These are phyloP conservation scores for Botrytis byssoidea DNA, from an alignment of 2,329 filamentous ascomycete genomes.

Conservation along the genomic window DNA sequence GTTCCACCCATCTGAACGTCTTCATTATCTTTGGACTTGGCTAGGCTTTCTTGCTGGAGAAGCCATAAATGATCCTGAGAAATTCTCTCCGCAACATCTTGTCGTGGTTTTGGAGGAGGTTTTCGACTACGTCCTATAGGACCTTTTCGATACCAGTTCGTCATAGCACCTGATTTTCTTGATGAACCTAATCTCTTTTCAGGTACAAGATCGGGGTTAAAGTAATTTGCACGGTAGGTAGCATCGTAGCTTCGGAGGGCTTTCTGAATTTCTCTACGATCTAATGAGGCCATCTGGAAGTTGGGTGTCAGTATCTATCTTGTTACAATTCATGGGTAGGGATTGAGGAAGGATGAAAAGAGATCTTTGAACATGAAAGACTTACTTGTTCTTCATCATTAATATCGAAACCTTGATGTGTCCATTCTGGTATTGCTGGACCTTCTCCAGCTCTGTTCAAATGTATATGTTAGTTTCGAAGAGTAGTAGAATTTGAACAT, in stretches of 20 bases:
- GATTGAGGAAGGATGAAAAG: neutral
- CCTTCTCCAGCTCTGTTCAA: neutral
- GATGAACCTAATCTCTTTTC: neutral
- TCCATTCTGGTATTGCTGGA: neutral
- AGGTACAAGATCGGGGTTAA: neutral
- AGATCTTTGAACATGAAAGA: neutral
- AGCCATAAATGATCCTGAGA: slow-evolving; percentile 1
- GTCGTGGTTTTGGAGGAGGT: neutral
- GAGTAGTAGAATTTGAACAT: too few species aligned
- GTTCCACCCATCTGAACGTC: neutral
- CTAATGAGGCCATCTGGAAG: neutral
- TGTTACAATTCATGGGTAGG: too few species aligned
- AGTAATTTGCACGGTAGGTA: neutral
- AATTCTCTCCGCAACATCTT: neutral
- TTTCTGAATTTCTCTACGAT: neutral
- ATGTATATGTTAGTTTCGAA: neutral
- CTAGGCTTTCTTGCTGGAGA: neutral
- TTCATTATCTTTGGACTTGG: too few species aligned
- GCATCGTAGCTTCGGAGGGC: neutral
- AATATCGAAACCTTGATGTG: neutral
- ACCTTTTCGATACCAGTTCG: slow-evolving; percentile 11
- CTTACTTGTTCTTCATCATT: neutral
- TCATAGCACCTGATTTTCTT: neutral
- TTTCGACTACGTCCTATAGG: neutral
- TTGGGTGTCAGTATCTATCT: neutral